Conservation (phyloP, 2,329 filamentous ascomycete genomes). For the Parastagonospora avenae region DNA sequence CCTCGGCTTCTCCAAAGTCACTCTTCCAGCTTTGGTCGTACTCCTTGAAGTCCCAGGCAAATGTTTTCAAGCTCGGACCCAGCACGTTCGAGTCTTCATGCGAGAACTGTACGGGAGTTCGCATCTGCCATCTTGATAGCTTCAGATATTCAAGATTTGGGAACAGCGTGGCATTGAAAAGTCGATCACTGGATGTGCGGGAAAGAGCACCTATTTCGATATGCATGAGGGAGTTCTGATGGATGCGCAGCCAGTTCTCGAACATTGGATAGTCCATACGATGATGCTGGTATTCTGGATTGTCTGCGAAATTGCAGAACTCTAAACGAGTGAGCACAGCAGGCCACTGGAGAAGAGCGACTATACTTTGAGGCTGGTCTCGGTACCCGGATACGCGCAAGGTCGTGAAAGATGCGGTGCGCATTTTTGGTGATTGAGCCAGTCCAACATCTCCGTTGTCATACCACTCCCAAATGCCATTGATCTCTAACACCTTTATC, state of each 20-base stretch:
- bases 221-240: slow-evolving; percentile 9
- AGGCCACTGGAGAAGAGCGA: slow-evolving; percentile 8
- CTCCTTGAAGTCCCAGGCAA: slow-evolving; percentile 13
- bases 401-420: too few species aligned
- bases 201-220: slow-evolving; percentile 10
- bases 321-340: slow-evolving; percentile 8
- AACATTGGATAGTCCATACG: slow-evolving; percentile 11
- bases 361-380: too few species aligned
- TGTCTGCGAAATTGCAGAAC: slow-evolving; percentile 2
- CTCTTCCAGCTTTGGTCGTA: slow-evolving; percentile 7
- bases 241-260: slow-evolving; percentile 11
- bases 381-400: too few species aligned
- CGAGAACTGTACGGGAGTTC: neutral
- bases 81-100: slow-evolving; percentile 8
- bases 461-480: too few species aligned
- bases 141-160: slow-evolving; percentile 12
- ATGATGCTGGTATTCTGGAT: neutral
- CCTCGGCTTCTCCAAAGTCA: slow-evolving; percentile 11
- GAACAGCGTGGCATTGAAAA: slow-evolving; percentile 17
- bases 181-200: neutral
- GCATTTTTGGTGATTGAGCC: too few species aligned
- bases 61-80: slow-evolving; percentile 10
- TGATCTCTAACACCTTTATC: too few species aligned
- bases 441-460: too few species aligned
- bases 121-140: slow-evolving; percentile 14